Conservation (phyloP, 169 alveolate species). For the Blepharisma undulans region DNA sequence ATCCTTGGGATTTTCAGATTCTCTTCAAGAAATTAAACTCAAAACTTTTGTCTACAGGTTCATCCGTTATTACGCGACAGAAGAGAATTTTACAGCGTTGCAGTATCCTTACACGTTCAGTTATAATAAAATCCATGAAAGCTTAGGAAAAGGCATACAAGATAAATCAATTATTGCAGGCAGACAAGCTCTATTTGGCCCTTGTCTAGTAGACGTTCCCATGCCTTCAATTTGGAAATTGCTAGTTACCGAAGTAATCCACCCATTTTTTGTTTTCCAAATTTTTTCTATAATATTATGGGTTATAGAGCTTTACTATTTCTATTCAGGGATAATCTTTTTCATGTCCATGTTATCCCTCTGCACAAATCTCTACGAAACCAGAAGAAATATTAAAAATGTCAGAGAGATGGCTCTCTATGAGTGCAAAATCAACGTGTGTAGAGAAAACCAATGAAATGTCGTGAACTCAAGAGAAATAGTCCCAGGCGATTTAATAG, state of each 20-base stretch:
- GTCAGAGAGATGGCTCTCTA: conserved; percentile 54
- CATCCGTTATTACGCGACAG: background rate
- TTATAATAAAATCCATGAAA: background rate
- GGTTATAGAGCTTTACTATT: conserved; percentile 49
- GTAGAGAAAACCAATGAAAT: conserved; percentile 34
- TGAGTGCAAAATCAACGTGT: conserved; percentile 42
- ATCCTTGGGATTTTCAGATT: background rate
- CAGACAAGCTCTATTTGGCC: conserved; percentile 30
- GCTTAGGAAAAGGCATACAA: background rate
- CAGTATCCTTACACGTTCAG: background rate
- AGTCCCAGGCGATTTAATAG: conserved; percentile 87
- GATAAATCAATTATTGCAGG: background rate
- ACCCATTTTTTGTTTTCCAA: conserved; percentile 76
- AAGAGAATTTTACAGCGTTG: background rate
- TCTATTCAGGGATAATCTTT: conserved; percentile 53
- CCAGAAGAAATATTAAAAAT: conserved; percentile 43
- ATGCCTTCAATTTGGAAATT: conserved; percentile 37
- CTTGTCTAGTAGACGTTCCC: conserved; percentile 41
- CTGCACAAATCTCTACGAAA: conserved; percentile 38
- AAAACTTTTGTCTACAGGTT: background rate
- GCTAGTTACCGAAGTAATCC: conserved; percentile 46
- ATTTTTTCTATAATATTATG: conserved; percentile 71
- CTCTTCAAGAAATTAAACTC: background rate
- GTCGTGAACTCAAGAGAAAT: conserved; percentile 52
- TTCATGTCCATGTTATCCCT: conserved; percentile 47